Conservation (phyloP, 2,329 filamentous ascomycete genomes). For the Fusarium subglutinans region DNA sequence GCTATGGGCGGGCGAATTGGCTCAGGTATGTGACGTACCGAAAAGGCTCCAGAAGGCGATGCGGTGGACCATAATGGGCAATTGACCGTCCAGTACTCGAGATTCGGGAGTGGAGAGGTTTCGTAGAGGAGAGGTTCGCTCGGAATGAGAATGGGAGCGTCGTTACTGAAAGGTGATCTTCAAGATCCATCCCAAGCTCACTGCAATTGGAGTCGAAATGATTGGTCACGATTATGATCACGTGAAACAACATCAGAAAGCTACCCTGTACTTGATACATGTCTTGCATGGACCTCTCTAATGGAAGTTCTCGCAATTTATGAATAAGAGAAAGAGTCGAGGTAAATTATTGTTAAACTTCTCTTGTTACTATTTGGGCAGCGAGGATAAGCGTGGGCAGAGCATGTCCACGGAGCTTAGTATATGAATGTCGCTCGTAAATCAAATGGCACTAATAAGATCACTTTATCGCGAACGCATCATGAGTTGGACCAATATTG, state of each 20-base stretch:
- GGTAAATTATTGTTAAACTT: background rate
- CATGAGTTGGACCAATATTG: background rate
- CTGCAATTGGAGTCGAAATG: conserved; percentile 40
- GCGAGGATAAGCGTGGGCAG: background rate
- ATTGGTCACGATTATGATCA: conserved; percentile 38
- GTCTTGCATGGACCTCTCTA: background rate
- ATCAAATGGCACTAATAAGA: too few relatives aligned
- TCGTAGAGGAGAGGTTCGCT: conserved; percentile 27
- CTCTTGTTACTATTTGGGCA: background rate
- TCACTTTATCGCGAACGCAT: background rate
- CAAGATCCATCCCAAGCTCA: conserved; percentile 40
- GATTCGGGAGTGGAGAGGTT: conserved; percentile 12
- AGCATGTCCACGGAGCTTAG: too few relatives aligned
- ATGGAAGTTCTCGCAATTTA: background rate
- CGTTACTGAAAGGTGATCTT: conserved; percentile 41
- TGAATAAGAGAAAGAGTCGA: background rate
- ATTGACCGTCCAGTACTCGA: conserved; percentile 38
- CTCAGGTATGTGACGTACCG: conserved; percentile 64
- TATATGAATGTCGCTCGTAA: background rate
- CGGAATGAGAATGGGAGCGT: conserved; percentile 32
- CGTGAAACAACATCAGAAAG: conserved; percentile 1
- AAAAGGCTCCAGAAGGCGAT: conserved; percentile 90
- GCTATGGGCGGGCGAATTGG: conserved; percentile 21
- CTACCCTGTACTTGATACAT: conserved; percentile 22
- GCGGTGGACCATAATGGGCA: conserved; percentile 65